A percentile compares a stretch with the other conserved stretches of the same genome.
Conservation (phyloP, 2,329 filamentous ascomycete species). For the Penicillium sp. region DNA sequence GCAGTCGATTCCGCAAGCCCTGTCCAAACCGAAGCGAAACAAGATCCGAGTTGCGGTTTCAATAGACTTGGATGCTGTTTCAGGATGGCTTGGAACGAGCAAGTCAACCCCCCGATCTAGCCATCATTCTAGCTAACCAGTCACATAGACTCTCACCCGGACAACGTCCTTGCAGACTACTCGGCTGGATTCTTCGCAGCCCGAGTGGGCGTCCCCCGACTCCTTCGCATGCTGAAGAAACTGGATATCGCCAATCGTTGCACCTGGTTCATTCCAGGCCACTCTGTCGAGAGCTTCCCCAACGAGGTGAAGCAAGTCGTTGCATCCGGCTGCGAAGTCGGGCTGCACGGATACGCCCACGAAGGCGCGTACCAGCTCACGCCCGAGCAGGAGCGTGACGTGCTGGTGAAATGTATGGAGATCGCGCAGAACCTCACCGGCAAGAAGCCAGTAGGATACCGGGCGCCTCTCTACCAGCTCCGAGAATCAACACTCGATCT, state of each 20-base stretch:
- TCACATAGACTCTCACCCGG: conserved; percentile 39
- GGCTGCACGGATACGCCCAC: conserved; percentile 61
- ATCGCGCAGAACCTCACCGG: conserved; percentile 70
- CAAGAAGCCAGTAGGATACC: conserved; percentile 58
- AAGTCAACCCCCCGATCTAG: conserved; percentile 3
- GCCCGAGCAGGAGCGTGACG: conserved; percentile 68
- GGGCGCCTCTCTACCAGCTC: conserved; percentile 40
- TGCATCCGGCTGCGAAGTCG: conserved; percentile 55
- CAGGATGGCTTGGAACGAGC: conserved; percentile 60
- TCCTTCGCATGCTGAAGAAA: conserved; percentile 55
- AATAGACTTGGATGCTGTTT: conserved; percentile 59
- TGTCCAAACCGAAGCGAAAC: conserved; percentile 11
- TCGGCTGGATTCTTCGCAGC: conserved; percentile 56
- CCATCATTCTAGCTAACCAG: neutral
- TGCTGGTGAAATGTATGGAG: conserved; percentile 71
- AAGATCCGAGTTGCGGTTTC: conserved; percentile 32
- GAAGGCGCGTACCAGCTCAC: conserved; percentile 71
- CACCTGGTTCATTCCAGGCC: conserved; percentile 62
- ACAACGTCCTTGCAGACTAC: conserved; percentile 57
- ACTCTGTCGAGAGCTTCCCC: conserved; percentile 59
- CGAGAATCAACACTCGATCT: conserved; percentile 42
- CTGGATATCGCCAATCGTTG: conserved; percentile 52
- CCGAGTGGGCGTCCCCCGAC: conserved; percentile 55
- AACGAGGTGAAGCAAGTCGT: conserved; percentile 51
- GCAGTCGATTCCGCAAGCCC: conserved; percentile 1